Base-by-base conservation (phyloP, 805 yeast species). In the Pichia phayaonensis region DNA sequence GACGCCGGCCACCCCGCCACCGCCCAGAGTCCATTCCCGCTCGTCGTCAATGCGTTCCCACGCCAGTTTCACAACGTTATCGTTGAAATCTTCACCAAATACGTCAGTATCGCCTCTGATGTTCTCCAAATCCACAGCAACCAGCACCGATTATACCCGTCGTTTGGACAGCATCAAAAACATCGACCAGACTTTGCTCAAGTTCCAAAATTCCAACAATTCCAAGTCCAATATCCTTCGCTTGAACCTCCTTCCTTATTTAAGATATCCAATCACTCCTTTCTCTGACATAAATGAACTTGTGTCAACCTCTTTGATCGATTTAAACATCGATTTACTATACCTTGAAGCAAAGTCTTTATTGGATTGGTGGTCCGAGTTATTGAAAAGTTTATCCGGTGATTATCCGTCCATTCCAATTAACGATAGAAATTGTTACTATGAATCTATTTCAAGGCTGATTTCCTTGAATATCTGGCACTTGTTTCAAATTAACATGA, bases 361-460 rank as follows among this genome's bases (percentile, higher is more conserved):
- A 18, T 56, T 73, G 11, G 70, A 68, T 56, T 80, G 84, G 84
- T 79, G 84, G 84, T 57, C 65, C n/a, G 66, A 73, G n/a, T 60
- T 79, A 16, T 57, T 79, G 18, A 49, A 52, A 8, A 55, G 65
- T 3, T 12, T 50, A n/a, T 56, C 66, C 38, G 49, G 58, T n/a
- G 69, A 65, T 42, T 48, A 61, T 26, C 61, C 59, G 15, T 64
- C 68, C 16, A 66, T 76, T 18, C 67, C 78, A 1, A 64, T 73
- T 4, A 61, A 73, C 16, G 84, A 79, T 63, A 65, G 75, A 52
- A 69, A 72, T 49, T 81, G 81, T 29, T 77, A 75, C 59, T 61
- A 76, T 42, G 85, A 80, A 57, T 75, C 80, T 49, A 67, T 80
- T 3, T 76, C 82, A 6, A 61, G 83, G 47, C 71, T 80, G 13